These are phyloP conservation scores for Quercus alba DNA, from an alignment of 306 rosid genomes.

Conservation along the genomic window DNA sequence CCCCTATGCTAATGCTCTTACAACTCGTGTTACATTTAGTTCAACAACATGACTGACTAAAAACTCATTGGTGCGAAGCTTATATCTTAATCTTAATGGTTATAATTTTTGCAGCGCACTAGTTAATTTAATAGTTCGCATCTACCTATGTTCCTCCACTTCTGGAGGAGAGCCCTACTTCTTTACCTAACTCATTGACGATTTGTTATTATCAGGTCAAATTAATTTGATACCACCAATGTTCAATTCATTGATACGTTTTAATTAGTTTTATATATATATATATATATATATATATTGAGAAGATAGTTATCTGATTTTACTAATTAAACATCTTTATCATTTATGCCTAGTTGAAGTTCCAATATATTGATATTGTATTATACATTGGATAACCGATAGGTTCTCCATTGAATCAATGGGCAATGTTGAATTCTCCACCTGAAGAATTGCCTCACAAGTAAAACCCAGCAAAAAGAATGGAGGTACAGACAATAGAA, in stretches of 20 bases:
- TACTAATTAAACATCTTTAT: background rate
- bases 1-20: background rate
- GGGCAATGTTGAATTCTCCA: too few relatives aligned
- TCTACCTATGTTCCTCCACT: background rate
- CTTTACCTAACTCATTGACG: background rate
- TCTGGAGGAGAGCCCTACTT: background rate
- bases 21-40: too few relatives aligned
- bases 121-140: background rate
- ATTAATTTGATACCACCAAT: background rate
- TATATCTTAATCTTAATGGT: background rate
- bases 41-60: too few relatives aligned
- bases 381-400: background rate
- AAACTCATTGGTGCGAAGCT: background rate
- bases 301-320: background rate
- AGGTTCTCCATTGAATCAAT: background rate
- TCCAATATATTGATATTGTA: background rate
- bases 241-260: background rate
- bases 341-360: background rate
- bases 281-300: too few relatives aligned
- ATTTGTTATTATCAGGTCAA: background rate
- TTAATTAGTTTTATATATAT: background rate
- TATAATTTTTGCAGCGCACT: background rate
- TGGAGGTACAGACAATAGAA: background rate
- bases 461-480: background rate
- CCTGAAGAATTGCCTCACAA: background rate